These are phyloP conservation scores for Cryphonectria nitschkei DNA, from an alignment of 2,329 filamentous ascomycete genomes.

Conservation along the genomic window DNA sequence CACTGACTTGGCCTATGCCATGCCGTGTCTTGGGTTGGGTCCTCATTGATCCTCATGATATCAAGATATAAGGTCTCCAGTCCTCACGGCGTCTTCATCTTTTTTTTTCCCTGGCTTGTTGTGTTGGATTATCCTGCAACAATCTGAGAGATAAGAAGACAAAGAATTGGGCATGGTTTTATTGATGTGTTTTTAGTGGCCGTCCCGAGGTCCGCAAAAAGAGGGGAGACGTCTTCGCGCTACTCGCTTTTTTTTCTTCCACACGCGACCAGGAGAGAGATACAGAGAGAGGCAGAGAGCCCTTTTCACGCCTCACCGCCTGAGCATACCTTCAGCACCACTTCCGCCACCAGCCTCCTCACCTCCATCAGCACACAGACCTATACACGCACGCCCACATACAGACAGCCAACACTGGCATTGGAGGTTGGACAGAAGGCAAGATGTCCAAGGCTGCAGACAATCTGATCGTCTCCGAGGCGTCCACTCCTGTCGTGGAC, in stretches of 20 bases:
- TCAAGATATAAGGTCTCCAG: neutral
- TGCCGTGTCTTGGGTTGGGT: neutral
- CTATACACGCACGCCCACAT: too few species aligned
- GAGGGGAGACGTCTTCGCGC: slow-evolving; percentile 17
- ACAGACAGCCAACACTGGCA: neutral
- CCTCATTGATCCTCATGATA: neutral
- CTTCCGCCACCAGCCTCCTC: neutral
- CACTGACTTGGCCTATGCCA: neutral
- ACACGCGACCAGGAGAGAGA: neutral
- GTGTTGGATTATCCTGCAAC: neutral
- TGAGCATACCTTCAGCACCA: slow-evolving; percentile 29
- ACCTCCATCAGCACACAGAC: neutral
- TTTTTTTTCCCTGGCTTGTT: neutral
- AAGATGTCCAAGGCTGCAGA: slow-evolving; percentile 29
- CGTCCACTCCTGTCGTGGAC: slow-evolving; percentile 22
- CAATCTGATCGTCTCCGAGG: slow-evolving; percentile 19
- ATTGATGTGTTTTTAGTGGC: neutral
- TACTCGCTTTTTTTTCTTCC: slow-evolving; percentile 16
- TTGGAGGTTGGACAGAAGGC: neutral
- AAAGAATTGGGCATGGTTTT: neutral
- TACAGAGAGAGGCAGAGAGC: neutral
- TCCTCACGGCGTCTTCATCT: neutral
- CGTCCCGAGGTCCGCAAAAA: slow-evolving; percentile 17
- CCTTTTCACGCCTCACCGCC: slow-evolving; percentile 14
- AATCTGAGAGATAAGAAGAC: neutral